Evolutionary conservation across 2,329 filamentous ascomycete species (phyloP).

Genomic region (Colletotrichum sp.): DNA sequence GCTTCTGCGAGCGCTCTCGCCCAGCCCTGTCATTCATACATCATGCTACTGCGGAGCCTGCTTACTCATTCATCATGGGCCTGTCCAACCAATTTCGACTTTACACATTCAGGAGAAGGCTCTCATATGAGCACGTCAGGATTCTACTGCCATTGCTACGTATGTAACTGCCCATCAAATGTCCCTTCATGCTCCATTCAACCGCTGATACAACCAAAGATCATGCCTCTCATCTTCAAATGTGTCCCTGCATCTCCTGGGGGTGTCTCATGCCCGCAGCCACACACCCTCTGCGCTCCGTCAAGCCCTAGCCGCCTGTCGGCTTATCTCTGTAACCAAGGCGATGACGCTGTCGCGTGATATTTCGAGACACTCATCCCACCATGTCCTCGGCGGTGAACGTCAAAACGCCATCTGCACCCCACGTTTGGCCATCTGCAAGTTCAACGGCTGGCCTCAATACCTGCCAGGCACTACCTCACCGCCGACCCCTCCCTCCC

Average conservation of each 20-base stretch:
- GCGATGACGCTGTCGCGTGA: slow-evolving; percentile 6
- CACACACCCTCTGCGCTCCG: neutral
- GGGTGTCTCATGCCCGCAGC: neutral
- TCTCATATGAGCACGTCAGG: neutral
- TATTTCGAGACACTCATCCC: slow-evolving; percentile 11
- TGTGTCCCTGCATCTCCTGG: neutral
- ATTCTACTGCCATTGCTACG: neutral
- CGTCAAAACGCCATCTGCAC: slow-evolving; percentile 9
- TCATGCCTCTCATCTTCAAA: neutral
- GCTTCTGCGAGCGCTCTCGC: neutral
- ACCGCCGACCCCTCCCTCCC: neutral
- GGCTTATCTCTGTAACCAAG: neutral
- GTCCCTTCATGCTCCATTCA: neutral
- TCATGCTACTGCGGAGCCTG: neutral
- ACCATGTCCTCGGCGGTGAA: slow-evolving; percentile 4
- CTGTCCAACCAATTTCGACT: neutral
- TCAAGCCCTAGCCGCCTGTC: neutral
- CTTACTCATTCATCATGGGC: neutral
- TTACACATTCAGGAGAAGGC: neutral
- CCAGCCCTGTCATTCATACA: neutral
- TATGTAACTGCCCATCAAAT: neutral
- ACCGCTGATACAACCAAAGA: neutral
- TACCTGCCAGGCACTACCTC: neutral
- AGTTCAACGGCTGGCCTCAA: neutral
- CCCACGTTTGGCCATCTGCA: neutral